A percentile compares a stretch with the other conserved stretches of the same genome.
phyloP scores from a whole-genome alignment of 305 asterid genomes.

The Solanum chacoense region DNA sequence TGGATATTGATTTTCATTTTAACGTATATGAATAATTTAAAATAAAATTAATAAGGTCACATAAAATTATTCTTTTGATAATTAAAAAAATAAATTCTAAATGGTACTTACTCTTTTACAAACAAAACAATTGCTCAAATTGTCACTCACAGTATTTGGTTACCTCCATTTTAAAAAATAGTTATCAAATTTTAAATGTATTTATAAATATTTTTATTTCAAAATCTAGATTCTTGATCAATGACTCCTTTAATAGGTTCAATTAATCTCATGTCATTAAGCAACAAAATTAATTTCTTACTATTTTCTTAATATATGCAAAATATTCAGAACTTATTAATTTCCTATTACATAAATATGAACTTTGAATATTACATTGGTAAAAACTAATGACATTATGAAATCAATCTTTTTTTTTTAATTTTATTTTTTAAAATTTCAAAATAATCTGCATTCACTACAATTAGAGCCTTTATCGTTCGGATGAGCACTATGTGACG shows the following conservation, averaged over 20 bases:
- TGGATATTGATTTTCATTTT: not conserved
- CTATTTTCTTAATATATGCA: not conserved
- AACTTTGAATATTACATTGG: not conserved
- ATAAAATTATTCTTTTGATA: not conserved
- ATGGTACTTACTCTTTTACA: not conserved
- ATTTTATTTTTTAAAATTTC: too few relatives aligned
- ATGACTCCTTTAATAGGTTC: not conserved
- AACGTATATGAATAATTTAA: not conserved
- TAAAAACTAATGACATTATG: not conserved
- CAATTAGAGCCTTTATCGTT: accelerated
- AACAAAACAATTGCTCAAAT: not conserved
- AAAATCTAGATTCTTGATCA: not conserved
- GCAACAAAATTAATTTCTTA: not conserved
- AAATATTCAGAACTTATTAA: not conserved
- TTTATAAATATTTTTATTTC: not conserved
- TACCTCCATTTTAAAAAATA: not conserved
- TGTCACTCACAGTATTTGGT: not conserved
- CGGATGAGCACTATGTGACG: not conserved
- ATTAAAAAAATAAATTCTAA: not conserved
- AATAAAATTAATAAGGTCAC: not conserved
- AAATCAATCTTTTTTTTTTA: not conserved
- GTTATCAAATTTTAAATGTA: not conserved
- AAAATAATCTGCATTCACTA: accelerated
- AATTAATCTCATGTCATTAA: accelerated
- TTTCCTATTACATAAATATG: not conserved